phyloP scores from a whole-genome alignment of 2,329 filamentous ascomycete genomes.

The Diaporthe citri region DNA sequence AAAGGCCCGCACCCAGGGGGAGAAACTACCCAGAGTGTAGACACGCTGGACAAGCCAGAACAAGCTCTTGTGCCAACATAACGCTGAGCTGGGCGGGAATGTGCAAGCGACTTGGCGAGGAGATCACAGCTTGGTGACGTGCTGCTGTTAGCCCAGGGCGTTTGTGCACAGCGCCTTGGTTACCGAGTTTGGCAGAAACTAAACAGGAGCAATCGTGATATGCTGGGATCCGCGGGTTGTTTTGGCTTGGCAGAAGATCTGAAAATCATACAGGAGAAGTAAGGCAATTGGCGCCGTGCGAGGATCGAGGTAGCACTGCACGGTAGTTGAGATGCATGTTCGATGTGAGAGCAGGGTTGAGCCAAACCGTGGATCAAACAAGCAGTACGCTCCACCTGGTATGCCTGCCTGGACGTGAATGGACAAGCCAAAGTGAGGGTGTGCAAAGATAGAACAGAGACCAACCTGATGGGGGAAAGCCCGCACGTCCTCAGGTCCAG shows the following conservation, averaged over 20 bases:
- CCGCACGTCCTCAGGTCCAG: slow-evolving; percentile 8
- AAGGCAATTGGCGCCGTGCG: slow-evolving; percentile 21
- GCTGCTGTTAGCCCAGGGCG: slow-evolving; percentile 9
- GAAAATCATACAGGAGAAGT: slow-evolving; percentile 35
- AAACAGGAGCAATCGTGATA: slow-evolving; percentile 19
- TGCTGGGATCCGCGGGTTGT: slow-evolving; percentile 8
- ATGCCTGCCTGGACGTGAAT: not conserved
- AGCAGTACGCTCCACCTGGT: not conserved
- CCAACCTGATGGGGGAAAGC: not conserved
- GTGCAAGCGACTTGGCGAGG: slow-evolving; percentile 27
- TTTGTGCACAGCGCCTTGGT: slow-evolving; percentile 16
- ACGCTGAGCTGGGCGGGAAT: slow-evolving; percentile 12
- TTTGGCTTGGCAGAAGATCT: slow-evolving; percentile 30
- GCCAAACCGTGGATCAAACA: slow-evolving; percentile 41
- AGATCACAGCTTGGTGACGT: slow-evolving; percentile 16
- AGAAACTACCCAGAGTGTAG: not conserved
- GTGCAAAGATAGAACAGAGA: slow-evolving; percentile 8
- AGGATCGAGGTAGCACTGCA: slow-evolving; percentile 17
- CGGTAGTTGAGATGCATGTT: slow-evolving; percentile 17
- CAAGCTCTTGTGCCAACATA: not conserved
- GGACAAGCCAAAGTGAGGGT: not conserved
- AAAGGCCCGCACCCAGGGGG: not conserved
- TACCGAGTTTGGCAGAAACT: slow-evolving; percentile 23
- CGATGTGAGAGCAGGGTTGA: slow-evolving; percentile 35
- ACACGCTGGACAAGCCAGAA: not conserved